Percentiles rank a stretch among this genome's conserved stretches.
These are phyloP conservation scores for Emergomyces africanus DNA, from an alignment of 2,329 filamentous ascomycete species.

Conservation along the genomic window DNA sequence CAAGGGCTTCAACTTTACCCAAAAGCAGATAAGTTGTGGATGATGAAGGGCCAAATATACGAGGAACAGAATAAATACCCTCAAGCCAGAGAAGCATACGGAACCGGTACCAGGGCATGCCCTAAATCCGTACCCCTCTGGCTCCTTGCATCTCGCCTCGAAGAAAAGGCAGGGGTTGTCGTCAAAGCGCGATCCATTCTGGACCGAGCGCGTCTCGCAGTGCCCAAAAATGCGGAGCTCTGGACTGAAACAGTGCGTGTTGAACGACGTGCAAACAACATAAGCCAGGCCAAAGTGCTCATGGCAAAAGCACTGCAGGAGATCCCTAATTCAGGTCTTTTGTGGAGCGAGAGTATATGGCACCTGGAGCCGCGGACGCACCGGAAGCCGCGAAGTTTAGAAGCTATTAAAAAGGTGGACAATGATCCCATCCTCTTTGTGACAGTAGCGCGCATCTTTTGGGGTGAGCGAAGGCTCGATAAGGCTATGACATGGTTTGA, in stretches of 20 bases:
- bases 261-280: slow-evolving; percentile 75
- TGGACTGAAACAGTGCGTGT: slow-evolving; percentile 93
- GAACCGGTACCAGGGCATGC: slow-evolving; percentile 74
- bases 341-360: slow-evolving; percentile 95
- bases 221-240: slow-evolving; percentile 70
- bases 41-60: slow-evolving; percentile 98
- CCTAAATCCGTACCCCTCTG: slow-evolving; percentile 75
- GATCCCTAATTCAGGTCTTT: slow-evolving; percentile 70
- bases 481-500: slow-evolving; percentile 97
- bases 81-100: slow-evolving; percentile 82
- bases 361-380: slow-evolving; percentile 83
- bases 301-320: slow-evolving; percentile 93
- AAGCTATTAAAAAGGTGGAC: slow-evolving; percentile 95
- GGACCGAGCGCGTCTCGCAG: slow-evolving; percentile 75
- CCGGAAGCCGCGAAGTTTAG: slow-evolving; percentile 77
- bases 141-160: slow-evolving; percentile 76
- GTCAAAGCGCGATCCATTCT: slow-evolving; percentile 92
- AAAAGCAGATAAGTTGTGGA: slow-evolving; percentile 78
- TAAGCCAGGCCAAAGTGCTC: slow-evolving; percentile 70
- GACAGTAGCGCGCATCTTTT: slow-evolving; percentile 89
- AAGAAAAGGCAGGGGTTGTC: slow-evolving; percentile 68
- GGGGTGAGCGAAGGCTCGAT: slow-evolving; percentile 81
- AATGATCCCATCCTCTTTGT: slow-evolving; percentile 82
- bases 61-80: slow-evolving; percentile 65
- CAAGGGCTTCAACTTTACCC: slow-evolving; percentile 82